These are phyloP conservation scores for Calonectria leucothoes DNA, from an alignment of 2,329 filamentous ascomycete genomes.

Conservation along the genomic window DNA sequence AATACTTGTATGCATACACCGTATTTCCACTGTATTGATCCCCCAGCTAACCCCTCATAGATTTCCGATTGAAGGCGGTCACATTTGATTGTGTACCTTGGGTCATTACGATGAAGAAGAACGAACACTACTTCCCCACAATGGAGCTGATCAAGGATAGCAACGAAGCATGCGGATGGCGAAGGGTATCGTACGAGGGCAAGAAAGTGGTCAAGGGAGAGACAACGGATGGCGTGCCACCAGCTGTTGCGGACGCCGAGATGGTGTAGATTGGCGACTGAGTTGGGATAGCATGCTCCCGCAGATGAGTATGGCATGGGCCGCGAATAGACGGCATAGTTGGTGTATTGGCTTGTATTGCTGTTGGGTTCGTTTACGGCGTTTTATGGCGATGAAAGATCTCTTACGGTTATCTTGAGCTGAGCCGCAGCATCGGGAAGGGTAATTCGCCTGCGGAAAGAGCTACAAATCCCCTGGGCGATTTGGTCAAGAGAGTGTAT, in stretches of 20 bases:
- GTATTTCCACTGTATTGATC: neutral
- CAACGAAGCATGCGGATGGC: slow-evolving; percentile 70
- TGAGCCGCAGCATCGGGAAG: slow-evolving; percentile 34
- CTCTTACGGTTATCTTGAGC: slow-evolving; percentile 47
- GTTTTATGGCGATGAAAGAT: slow-evolving; percentile 53
- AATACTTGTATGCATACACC: slow-evolving; percentile 78
- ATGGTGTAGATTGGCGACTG: slow-evolving; percentile 49
- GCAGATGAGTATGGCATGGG: neutral
- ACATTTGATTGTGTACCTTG: slow-evolving; percentile 98
- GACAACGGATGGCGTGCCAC: slow-evolving; percentile 60
- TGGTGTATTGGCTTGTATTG: slow-evolving; percentile 22
- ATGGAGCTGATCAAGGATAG: slow-evolving; percentile 76
- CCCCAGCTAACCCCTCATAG: slow-evolving; percentile 52
- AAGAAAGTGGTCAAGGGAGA: slow-evolving; percentile 66
- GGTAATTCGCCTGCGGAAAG: slow-evolving; percentile 10
- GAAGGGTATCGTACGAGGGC: slow-evolving; percentile 71
- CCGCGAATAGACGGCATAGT: slow-evolving; percentile 1
- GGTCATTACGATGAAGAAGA: slow-evolving; percentile 99
- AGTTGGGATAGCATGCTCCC: neutral
- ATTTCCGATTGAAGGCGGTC: slow-evolving; percentile 97
- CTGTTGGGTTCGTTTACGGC: slow-evolving; percentile 41
- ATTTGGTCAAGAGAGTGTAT: slow-evolving; percentile 21
- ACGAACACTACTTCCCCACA: slow-evolving; percentile 91
- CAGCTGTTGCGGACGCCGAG: slow-evolving; percentile 56
- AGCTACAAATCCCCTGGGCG: slow-evolving; percentile 14